These are phyloP conservation scores for Eucalyptus camaldulensis DNA, from an alignment of 345 rosid species.

Conservation along the genomic window DNA sequence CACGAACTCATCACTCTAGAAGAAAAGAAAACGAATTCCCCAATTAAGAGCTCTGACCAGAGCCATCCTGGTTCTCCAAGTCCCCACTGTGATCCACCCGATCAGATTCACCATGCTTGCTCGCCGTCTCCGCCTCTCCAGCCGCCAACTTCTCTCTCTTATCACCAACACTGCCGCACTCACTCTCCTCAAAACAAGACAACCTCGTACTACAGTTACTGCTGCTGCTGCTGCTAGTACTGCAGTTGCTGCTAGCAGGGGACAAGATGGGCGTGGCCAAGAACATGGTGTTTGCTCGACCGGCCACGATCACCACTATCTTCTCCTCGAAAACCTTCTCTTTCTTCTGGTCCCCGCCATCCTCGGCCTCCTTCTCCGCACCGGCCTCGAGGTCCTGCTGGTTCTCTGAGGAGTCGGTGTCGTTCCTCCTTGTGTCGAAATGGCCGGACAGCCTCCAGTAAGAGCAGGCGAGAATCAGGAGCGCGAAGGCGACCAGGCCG, in stretches of 20 bases:
- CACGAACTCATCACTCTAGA: not conserved
- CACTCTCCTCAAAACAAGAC: not conserved
- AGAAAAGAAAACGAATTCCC: not conserved
- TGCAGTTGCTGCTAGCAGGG: conserved; percentile 19
- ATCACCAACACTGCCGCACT: conserved; percentile 2
- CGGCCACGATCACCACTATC: conserved; percentile 85
- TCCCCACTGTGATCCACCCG: not conserved
- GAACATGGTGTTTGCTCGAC: conserved; percentile 55
- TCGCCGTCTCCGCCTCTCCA: not conserved
- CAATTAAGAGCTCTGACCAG: not conserved
- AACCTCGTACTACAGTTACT: conserved; percentile 9
- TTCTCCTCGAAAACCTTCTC: conserved; percentile 41
- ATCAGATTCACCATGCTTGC: not conserved
- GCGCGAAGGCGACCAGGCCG: conserved; percentile 85
- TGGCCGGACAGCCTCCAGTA: conserved; percentile 84
- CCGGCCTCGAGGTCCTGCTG: conserved; percentile 66
- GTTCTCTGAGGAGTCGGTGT: not conserved
- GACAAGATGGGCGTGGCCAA: conserved; percentile 61
- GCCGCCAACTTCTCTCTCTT: not conserved
- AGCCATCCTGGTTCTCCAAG: not conserved
- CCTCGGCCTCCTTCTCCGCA: conserved; percentile 10
- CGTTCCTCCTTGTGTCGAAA: conserved; percentile 27
- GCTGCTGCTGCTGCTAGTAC: conserved; percentile 8
- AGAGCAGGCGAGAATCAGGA: conserved; percentile 82
- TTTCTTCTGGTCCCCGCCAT: not conserved